phyloP scores from a whole-genome alignment of 2,329 filamentous ascomycete genomes.

The Cercospora janseana region DNA sequence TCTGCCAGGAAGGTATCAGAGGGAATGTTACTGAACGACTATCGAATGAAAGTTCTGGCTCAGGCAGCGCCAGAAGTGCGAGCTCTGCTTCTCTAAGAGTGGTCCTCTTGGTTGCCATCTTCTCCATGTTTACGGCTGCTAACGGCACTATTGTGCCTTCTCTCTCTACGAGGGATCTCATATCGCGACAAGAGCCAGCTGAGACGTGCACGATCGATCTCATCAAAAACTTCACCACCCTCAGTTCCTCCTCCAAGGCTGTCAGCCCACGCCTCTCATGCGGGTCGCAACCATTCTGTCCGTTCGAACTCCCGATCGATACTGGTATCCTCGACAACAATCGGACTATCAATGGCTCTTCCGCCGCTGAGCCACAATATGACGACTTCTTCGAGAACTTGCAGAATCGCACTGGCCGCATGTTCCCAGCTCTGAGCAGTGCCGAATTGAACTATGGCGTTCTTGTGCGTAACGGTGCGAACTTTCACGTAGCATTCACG shows the following conservation, averaged over 20 bases:
- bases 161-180: not conserved
- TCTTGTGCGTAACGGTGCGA: not conserved
- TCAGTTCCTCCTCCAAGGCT: not conserved
- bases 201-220: not conserved
- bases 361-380: conserved; percentile 18
- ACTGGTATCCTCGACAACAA: conserved; percentile 17
- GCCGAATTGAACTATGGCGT: conserved; percentile 3
- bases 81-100: not conserved
- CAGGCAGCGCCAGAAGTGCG: not conserved
- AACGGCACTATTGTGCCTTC: not conserved
- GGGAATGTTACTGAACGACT: not conserved
- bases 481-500: not conserved
- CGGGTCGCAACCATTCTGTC: not conserved
- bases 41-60: not conserved
- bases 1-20: not conserved
- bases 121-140: not conserved
- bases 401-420: conserved; percentile 6
- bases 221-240: not conserved
- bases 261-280: not conserved
- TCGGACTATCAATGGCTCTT: conserved; percentile 19
- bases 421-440: conserved; percentile 18
- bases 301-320: not conserved
- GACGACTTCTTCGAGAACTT: conserved; percentile 22
- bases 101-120: not conserved
- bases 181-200: not conserved